A percentile compares a stretch with the other conserved stretches of the same genome.
These are phyloP conservation scores for Huntiella decipiens DNA, from an alignment of 2,329 filamentous ascomycete species.

Conservation along the genomic window DNA sequence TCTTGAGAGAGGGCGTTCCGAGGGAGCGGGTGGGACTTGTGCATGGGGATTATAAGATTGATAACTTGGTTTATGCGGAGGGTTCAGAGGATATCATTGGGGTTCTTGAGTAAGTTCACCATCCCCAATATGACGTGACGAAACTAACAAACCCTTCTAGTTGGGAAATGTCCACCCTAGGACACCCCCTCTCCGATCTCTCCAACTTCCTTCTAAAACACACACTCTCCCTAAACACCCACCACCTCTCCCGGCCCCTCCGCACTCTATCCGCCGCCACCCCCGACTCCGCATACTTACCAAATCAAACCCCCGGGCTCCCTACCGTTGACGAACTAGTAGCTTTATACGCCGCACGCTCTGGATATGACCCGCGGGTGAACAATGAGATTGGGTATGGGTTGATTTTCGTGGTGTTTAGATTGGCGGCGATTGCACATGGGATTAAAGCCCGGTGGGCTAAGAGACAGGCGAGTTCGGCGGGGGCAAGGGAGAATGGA, in stretches of 20 bases:
- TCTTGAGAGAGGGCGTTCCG: conserved; percentile 64
- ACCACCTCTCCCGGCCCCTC: conserved; percentile 13
- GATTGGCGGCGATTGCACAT: conserved; percentile 48
- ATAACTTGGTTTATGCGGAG: conserved; percentile 78
- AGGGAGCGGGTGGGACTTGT: conserved; percentile 61
- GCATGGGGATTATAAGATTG: conserved; percentile 94
- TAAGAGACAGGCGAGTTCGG: conserved; percentile 72
- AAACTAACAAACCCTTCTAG: conserved; percentile 19
- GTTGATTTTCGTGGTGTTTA: conserved; percentile 42
- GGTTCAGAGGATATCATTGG: conserved; percentile 77
- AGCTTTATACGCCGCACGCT: conserved; percentile 25
- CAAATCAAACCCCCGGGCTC: conserved; percentile 46
- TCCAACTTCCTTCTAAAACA: conserved; percentile 47
- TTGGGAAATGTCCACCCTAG: conserved; percentile 97
- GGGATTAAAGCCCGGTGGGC: conserved; percentile 85
- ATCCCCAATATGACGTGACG: neutral
- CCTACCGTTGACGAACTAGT: conserved; percentile 24
- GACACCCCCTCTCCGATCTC: conserved; percentile 85
- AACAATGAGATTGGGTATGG: conserved; percentile 38
- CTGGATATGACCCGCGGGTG: conserved; percentile 49
- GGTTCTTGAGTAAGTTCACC: conserved; percentile 52
- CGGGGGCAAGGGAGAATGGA: conserved; percentile 55
- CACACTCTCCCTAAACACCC: conserved; percentile 19
- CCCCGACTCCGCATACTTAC: conserved; percentile 34
- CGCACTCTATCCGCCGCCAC: conserved; percentile 12